A percentile compares a stretch with the other conserved stretches of the same genome.
Conservation (phyloP, 805 yeast species). For the Candida anglica region DNA sequence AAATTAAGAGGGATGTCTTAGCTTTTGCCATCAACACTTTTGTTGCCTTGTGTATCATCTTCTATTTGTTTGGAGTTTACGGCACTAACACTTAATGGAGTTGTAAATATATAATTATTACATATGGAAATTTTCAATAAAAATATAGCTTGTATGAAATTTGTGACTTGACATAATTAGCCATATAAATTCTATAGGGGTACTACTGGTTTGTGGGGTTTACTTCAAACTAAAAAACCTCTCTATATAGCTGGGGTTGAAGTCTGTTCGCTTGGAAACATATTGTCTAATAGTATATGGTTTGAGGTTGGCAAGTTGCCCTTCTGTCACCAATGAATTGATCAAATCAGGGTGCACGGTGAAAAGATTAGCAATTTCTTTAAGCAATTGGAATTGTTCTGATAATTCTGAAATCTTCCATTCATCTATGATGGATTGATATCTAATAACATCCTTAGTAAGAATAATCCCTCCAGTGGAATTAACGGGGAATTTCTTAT, state of each 20-base stretch:
- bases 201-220: too few species aligned
- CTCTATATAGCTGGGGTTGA: constrained; percentile 50
- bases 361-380: constrained; percentile 80
- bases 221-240: constrained; percentile 33
- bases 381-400: constrained; percentile 62
- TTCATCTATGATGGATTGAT: constrained; percentile 61
- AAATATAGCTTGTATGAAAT: too few species aligned
- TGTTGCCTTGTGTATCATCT: too few species aligned
- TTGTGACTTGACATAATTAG: too few species aligned
- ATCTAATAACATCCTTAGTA: constrained; percentile 77
- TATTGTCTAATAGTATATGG: constrained; percentile 61
- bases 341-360: constrained; percentile 80
- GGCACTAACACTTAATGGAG: too few species aligned
- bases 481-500: constrained; percentile 69
- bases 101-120: too few species aligned
- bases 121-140: too few species aligned
- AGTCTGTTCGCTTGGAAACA: constrained; percentile 67
- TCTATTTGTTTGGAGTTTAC: too few species aligned
- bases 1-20: too few species aligned
- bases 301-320: constrained; percentile 65
- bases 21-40: too few species aligned
- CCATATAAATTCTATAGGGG: too few species aligned
- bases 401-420: constrained; percentile 63
- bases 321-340: constrained; percentile 75
- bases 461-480: constrained; percentile 79